These are phyloP conservation scores for Leptographium galeiforme DNA, from an alignment of 2,329 filamentous ascomycete species.

Conservation along the genomic window DNA sequence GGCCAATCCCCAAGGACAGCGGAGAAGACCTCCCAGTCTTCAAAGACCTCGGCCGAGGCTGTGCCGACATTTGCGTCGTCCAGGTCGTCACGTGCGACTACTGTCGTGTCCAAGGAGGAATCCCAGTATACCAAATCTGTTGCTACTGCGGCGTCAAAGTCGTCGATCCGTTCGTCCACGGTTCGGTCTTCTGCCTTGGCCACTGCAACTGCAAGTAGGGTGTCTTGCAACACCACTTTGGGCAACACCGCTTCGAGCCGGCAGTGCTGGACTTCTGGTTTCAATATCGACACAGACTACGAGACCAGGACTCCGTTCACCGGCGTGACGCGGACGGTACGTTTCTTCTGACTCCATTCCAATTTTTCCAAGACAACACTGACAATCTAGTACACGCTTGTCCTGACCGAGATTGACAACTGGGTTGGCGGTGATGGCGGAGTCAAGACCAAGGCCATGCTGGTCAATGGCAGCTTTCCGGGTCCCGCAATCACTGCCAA, in stretches of 20 bases:
- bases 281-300: conserved; percentile 14
- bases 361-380: background rate
- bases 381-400: conserved; percentile 9
- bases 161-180: background rate
- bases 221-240: too few relatives aligned
- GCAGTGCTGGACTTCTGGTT: conserved; percentile 12
- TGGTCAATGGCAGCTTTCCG: conserved; percentile 11
- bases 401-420: conserved; percentile 10
- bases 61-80: too few relatives aligned
- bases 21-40: too few relatives aligned
- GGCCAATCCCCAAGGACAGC: too few relatives aligned
- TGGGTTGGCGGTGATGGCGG: conserved; percentile 11
- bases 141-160: background rate
- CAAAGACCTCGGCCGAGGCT: too few relatives aligned
- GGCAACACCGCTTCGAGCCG: conserved; percentile 9
- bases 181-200: background rate
- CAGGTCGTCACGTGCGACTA: too few relatives aligned
- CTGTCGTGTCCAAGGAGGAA: too few relatives aligned
- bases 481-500: conserved; percentile 13
- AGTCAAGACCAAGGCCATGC: conserved; percentile 12
- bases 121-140: background rate
- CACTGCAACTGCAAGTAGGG: background rate
- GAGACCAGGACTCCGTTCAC: conserved; percentile 9
- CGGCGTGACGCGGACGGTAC: conserved; percentile 6
- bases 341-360: background rate